phyloP scores from a whole-genome alignment of 2,329 filamentous ascomycete species.

The Lachnellula occidentalis region DNA sequence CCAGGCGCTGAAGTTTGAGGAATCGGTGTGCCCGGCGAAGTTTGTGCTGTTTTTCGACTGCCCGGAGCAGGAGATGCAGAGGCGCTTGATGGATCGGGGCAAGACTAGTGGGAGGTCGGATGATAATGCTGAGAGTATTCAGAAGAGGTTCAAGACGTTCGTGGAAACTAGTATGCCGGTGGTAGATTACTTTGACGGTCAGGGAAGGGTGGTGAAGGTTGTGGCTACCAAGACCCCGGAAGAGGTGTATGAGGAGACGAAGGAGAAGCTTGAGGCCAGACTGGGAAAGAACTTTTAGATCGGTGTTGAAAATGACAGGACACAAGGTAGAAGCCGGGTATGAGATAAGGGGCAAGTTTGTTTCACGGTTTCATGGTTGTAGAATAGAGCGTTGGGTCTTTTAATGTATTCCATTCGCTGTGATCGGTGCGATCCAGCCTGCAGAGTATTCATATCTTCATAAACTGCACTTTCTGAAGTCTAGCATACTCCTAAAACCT shows the following conservation, averaged over 20 bases:
- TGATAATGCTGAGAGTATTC: constrained; percentile 92
- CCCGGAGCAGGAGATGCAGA: constrained; percentile 82
- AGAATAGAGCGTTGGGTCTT: constrained; percentile 15
- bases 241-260: constrained; percentile 50
- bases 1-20: constrained; percentile 91
- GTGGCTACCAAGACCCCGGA: constrained; percentile 65
- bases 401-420: constrained; percentile 16
- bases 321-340: neutral
- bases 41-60: constrained; percentile 95
- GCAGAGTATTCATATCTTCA: neutral
- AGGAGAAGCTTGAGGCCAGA: constrained; percentile 43
- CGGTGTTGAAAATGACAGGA: constrained; percentile 2
- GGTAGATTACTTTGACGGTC: constrained; percentile 72
- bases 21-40: constrained; percentile 74
- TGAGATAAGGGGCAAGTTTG: constrained; percentile 1
- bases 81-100: constrained; percentile 76
- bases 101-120: constrained; percentile 89
- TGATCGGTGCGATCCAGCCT: constrained; percentile 3
- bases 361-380: constrained; percentile 17
- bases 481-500: neutral
- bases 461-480: neutral
- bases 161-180: constrained; percentile 97
- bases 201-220: constrained; percentile 76
- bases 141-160: constrained; percentile 93
- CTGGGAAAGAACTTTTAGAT: constrained; percentile 42